Conservation (phyloP, 2,329 filamentous ascomycete species). For the Epichloe typhina region DNA sequence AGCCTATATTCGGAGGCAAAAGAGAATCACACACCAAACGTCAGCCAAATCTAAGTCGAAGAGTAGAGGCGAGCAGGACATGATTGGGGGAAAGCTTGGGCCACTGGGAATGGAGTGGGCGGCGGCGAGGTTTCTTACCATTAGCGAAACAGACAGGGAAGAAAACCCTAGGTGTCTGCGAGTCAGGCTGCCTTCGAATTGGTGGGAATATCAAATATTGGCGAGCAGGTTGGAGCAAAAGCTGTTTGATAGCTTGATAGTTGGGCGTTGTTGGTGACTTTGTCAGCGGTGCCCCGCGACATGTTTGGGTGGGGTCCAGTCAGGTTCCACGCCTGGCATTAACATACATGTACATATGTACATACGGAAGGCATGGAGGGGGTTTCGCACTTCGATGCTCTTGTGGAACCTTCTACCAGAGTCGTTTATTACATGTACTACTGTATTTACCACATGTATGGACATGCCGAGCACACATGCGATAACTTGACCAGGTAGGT, state of each 20-base stretch:
- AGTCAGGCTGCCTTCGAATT: not conserved
- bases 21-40: not conserved
- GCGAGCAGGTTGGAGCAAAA: not conserved
- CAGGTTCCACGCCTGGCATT: not conserved
- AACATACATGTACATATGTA: too few species aligned
- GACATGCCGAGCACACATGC: not conserved
- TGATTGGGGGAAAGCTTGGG: not conserved
- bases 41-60: too few species aligned
- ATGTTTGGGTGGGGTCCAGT: not conserved
- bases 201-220: not conserved
- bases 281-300: not conserved
- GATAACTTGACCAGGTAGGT: too few species aligned
- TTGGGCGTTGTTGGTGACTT: not conserved
- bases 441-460: too few species aligned
- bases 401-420: slow-evolving; percentile 6
- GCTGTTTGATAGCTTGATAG: not conserved
- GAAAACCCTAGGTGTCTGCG: not conserved
- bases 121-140: not conserved
- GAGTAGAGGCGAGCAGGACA: not conserved
- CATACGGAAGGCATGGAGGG: too few species aligned
- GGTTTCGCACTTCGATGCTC: not conserved
- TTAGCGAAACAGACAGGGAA: not conserved
- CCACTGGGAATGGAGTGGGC: too few species aligned
- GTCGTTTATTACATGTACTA: not conserved
- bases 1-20: slow-evolving; percentile 10